These are phyloP conservation scores for Trichomonas vaginalis DNA, from an alignment of 208 protist species.

Conservation along the genomic window DNA sequence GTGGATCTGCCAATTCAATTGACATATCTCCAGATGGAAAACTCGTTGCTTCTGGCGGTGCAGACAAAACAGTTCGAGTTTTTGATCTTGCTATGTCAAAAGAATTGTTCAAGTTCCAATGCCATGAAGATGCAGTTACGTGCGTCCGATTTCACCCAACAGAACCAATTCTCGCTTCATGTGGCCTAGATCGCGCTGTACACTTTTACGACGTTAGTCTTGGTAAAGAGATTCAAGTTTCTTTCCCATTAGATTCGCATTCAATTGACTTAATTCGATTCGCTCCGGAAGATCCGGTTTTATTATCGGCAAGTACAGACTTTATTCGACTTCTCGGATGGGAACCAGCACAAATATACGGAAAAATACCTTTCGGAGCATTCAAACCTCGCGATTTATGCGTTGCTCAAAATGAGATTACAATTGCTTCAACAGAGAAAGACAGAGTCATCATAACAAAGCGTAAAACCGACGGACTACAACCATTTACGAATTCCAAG, in stretches of 20 bases:
- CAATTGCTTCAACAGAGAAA: background rate
- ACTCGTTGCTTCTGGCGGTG: background rate
- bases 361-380: background rate
- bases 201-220: background rate
- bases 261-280: background rate
- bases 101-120: background rate
- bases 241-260: background rate
- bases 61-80: background rate
- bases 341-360: background rate
- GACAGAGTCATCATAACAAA: background rate
- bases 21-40: background rate
- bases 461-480: background rate
- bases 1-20: background rate
- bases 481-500: background rate
- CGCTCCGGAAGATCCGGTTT: background rate
- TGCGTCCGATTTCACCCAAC: background rate
- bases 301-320: background rate
- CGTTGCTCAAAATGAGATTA: background rate
- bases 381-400: background rate
- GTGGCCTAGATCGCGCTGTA: background rate
- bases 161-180: background rate
- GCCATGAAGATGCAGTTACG: background rate
- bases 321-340: background rate
- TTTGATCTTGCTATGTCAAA: background rate
- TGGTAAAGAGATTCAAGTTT: background rate